Percentiles rank a stretch among this genome's conserved stretches.
phyloP scores from a whole-genome alignment of 257 asterid genomes.

The Solanum commersonii region DNA sequence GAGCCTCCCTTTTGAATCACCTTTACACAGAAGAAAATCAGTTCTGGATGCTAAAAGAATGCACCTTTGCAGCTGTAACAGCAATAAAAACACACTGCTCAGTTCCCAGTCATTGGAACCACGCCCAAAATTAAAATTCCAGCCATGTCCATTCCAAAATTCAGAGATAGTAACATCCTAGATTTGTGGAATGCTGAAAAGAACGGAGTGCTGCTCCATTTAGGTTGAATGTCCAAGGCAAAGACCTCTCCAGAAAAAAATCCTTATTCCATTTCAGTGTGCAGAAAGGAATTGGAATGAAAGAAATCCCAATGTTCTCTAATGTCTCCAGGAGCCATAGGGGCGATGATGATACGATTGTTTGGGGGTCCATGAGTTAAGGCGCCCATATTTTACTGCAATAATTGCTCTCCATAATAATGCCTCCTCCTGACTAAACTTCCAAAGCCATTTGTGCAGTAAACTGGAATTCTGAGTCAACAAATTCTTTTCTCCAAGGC shows the following conservation, averaged over 20 bases:
- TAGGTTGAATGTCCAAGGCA: too few species aligned
- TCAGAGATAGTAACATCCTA: neutral
- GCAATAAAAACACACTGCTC: neutral
- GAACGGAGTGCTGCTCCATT: neutral
- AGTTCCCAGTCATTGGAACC: neutral
- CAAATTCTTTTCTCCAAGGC: neutral
- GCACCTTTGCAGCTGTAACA: neutral
- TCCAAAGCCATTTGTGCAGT: neutral
- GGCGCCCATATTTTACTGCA: neutral
- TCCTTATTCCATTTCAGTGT: neutral
- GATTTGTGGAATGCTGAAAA: neutral
- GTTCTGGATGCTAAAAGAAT: neutral
- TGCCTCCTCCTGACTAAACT: neutral
- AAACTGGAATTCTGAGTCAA: neutral
- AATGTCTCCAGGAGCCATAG: neutral
- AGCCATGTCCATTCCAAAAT: neutral
- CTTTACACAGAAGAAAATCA: neutral
- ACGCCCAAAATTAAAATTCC: neutral
- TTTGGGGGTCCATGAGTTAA: neutral
- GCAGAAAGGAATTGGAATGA: neutral
- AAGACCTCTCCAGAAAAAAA: neutral
- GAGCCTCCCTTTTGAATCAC: neutral
- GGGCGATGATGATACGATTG: neutral
- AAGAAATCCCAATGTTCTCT: neutral
- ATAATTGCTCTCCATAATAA: neutral